Base-by-base conservation (phyloP, 2,329 filamentous ascomycete genomes). In the Akanthomyces muscarius region DNA sequence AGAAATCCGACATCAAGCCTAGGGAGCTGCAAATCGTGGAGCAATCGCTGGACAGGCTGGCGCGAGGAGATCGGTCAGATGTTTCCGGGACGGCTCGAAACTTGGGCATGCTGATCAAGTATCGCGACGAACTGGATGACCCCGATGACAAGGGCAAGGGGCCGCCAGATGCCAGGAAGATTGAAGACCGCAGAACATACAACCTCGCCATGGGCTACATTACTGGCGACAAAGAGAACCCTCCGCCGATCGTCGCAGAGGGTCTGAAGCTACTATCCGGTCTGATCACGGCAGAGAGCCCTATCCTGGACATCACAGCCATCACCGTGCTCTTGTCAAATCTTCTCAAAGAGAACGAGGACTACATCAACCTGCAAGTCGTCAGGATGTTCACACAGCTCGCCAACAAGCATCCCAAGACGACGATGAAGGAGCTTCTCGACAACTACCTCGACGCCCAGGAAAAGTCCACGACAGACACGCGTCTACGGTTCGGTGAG, bases 291-390 rank as follows among this genome's bases (percentile, higher is more conserved):
- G 73, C 81, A 0, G 76, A 78, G 45, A 85, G 85, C 48, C 73
- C 86, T 0, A 77, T 88, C 11, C 72, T 92, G 18, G 88, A 92
- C 69, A 81, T 91, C n/a, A 85, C 85, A 0, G 82, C 86, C 1
- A 78, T 86, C 3, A 77, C 89, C 0, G 83, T 88, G 6, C 78
- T 90, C 1, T 77, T 91, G 60, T 85, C 86, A 1, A 85, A 83
- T 11, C 78, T 91, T 0, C 76, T 91, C 1, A 81, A 83, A 64
- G 87, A 90, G 55, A 77, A 81, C 6, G 89, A 92, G 62, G 88
- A 90, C 62, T 92, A 88, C 70, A 86, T 91, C 65, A 89, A 89
- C 68, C 77, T 89, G 3, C 82, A 85, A n/a, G 83, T 86, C 18
- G 84, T 92, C 65, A 86, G 85, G 65, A 80, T 88, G 1, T 85